Base-by-base conservation (phyloP, 2,329 filamentous ascomycete species). In the Arthrinium puccinioides region DNA sequence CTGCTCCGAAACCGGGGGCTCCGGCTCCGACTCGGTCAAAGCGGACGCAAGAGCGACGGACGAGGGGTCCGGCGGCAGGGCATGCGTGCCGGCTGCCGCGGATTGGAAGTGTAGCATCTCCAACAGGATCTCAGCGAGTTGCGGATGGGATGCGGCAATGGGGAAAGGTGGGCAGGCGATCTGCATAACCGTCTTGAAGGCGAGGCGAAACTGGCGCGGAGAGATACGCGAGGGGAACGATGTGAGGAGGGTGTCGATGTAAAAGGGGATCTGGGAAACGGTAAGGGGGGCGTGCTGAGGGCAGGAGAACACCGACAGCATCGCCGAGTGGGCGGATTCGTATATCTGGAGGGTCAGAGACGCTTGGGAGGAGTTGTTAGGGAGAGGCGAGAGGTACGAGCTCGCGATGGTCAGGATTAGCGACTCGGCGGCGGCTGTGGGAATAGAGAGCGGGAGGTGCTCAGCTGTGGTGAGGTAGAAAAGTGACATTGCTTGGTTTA, bases 391-490 rank as follows among this genome's bases (percentile, higher is more conserved):
- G 4, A 96, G 75, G 54, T 94, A 92, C 1, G 82, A 74, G 5
- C 78, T 74, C 6, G 87, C 84, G 2, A 86, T 82, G 23, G 80
- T 73, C 36, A 94, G 67, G 13, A 94, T 74, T 2, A 94, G 67
- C 3, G 76, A 68, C 49, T 94, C 85, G 50, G 80, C 87, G 3
- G 76, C 72, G 4, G 71, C 63, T 1, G 83, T 72, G 0, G 84
- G 67, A 2, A 95, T 61, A 3, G 77, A 65, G 8, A 88, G 67
- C 0, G 87, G 81, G 42, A 95, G 79, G 56, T 94, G 86, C 56
- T 95, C 89, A 3, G 85, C 82, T 0, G 82, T 76, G 53, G 94
- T 92, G 44, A 96, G 74, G 61, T 94, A 94, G 64, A 87, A 95
- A 13, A 94, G 73, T 54, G 92, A 84, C n/a, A 90, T 66, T 14